A percentile compares a stretch with the other conserved stretches of the same genome.
Conservation (phyloP, 1,139 yeast species). For the Magnusiomyces fungicola region DNA sequence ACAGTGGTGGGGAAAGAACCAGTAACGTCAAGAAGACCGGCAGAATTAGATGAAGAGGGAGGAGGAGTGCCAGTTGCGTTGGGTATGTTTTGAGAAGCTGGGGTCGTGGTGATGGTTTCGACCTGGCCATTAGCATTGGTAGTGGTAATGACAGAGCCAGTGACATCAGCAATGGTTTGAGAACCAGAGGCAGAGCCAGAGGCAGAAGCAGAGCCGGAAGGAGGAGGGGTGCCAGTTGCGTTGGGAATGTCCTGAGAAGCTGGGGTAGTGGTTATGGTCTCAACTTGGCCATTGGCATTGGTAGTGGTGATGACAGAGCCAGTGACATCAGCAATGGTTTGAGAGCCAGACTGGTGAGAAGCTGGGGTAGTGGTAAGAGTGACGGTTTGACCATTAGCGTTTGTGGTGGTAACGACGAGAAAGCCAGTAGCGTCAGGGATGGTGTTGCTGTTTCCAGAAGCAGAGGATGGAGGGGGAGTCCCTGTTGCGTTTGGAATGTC, state of each 20-base stretch:
- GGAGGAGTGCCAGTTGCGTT: background rate
- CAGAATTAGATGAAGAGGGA: background rate
- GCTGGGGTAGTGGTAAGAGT: background rate
- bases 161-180: background rate
- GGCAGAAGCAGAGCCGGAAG: background rate
- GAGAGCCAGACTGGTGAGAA: background rate
- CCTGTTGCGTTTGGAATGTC: background rate
- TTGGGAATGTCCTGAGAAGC: background rate
- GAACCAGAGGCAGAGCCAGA: background rate
- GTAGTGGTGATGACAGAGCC: background rate
- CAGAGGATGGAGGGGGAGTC: background rate
- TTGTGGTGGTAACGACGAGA: background rate
- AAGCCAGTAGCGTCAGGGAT: background rate
- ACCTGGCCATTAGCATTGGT: background rate
- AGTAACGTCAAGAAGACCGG: background rate
- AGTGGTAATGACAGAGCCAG: conserved; percentile 4
- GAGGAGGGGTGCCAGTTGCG: background rate
- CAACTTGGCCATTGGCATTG: background rate
- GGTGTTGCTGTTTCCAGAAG: background rate
- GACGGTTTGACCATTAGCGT: background rate
- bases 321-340: background rate
- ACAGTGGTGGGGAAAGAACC: background rate
- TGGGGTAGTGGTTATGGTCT: background rate
- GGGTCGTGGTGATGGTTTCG: background rate
- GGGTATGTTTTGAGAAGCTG: background rate